Percentiles rank a stretch among this genome's conserved stretches.
These are phyloP conservation scores for Globisporangium alternatum DNA, from an alignment of 352 stramenopile genomes.

Conservation along the genomic window DNA sequence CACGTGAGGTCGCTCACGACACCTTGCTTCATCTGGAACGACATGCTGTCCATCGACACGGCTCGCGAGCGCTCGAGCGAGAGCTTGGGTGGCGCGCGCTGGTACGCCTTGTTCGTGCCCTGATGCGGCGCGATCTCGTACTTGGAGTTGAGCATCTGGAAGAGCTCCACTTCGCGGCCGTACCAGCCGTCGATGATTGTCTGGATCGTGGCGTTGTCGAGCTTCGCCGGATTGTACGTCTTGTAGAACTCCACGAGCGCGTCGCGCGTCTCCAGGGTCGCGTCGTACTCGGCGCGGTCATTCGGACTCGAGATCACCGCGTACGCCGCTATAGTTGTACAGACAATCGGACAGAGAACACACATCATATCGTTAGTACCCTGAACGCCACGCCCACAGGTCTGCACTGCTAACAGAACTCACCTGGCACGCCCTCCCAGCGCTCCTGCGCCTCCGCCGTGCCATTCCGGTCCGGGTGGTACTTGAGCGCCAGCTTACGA, in stretches of 20 bases:
- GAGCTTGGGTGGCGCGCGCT: constrained; percentile 39
- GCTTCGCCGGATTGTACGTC: constrained; percentile 79
- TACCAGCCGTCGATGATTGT: constrained; percentile 87
- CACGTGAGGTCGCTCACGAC: constrained; percentile 51
- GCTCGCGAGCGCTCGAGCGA: constrained; percentile 50
- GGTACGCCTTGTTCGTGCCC: constrained; percentile 49
- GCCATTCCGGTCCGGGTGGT: constrained; percentile 92
- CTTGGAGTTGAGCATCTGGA: constrained; percentile 85
- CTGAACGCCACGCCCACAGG: background rate
- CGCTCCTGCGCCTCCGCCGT: constrained; percentile 53
- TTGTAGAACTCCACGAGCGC: constrained; percentile 82
- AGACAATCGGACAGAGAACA: background rate
- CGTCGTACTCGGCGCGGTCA: constrained; percentile 74
- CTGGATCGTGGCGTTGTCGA: constrained; percentile 83
- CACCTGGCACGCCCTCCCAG: constrained; percentile 71
- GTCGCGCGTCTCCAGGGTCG: constrained; percentile 69
- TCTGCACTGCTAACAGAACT: background rate
- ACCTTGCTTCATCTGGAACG: constrained; percentile 51
- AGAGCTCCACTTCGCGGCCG: constrained; percentile 80
- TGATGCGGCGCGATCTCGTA: constrained; percentile 82
- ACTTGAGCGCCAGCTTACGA: constrained; percentile 80
- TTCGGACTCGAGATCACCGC: constrained; percentile 77
- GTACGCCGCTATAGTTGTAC: constrained; percentile 38
- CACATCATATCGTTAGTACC: background rate
- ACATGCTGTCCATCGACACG: constrained; percentile 62